phyloP scores from a whole-genome alignment of 2,329 filamentous ascomycete species.

The Pyrenophora seminiperda region DNA sequence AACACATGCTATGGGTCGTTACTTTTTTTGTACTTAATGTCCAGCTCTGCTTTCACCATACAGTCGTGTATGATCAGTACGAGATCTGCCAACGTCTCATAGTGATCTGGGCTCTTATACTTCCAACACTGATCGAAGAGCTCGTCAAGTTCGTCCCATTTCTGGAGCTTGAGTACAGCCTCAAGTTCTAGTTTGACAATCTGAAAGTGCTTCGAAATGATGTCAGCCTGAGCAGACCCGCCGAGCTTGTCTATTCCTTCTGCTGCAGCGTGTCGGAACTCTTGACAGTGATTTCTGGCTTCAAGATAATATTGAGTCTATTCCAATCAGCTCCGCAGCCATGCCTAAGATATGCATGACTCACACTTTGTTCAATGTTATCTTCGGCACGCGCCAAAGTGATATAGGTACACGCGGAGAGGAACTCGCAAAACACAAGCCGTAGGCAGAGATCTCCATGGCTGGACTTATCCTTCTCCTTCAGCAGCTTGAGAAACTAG shows the following conservation, averaged over 20 bases:
- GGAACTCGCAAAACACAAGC: constrained; percentile 72
- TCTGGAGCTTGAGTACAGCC: constrained; percentile 67
- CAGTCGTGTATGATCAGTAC: constrained; percentile 52
- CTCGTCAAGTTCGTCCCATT: constrained; percentile 68
- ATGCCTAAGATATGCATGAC: constrained; percentile 22
- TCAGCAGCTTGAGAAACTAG: constrained; percentile 51
- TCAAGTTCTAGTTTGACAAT: constrained; percentile 82
- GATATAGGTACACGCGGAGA: constrained; percentile 56
- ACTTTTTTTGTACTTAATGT: constrained; percentile 42
- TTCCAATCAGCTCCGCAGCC: constrained; percentile 37
- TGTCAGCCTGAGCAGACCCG: constrained; percentile 56
- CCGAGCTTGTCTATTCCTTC: constrained; percentile 47
- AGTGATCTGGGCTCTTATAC: constrained; percentile 46
- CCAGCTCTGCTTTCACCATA: constrained; percentile 36
- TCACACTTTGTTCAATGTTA: constrained; percentile 48
- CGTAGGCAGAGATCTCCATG: constrained; percentile 61
- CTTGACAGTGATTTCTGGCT: constrained; percentile 64
- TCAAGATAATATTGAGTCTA: constrained; percentile 67
- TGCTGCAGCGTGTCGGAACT: constrained; percentile 60
- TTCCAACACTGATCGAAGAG: constrained; percentile 60
- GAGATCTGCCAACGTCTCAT: constrained; percentile 55
- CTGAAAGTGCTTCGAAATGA: constrained; percentile 66
- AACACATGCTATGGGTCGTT: constrained; percentile 19
- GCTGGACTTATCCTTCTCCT: constrained; percentile 29
- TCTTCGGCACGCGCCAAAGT: constrained; percentile 56